Evolutionary conservation across 768 basidiomycete genomes (phyloP).

Genomic region (Tricholoma furcatifolium): DNA sequence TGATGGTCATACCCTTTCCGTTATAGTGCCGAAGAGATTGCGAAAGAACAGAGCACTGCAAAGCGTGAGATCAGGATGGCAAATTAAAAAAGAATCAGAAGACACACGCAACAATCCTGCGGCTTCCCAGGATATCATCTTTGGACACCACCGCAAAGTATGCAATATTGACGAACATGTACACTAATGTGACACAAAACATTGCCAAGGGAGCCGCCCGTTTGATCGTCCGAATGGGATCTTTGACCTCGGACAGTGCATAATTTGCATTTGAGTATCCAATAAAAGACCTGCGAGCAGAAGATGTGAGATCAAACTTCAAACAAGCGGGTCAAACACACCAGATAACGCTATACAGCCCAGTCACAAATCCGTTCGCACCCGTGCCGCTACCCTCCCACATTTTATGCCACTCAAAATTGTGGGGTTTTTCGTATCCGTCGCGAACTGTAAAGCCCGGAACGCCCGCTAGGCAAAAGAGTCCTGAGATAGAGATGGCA

Average conservation of each 20-base stretch:
- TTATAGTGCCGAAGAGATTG: constrained; percentile 62
- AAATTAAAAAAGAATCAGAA: not conserved
- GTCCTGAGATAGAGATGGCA: constrained; percentile 50
- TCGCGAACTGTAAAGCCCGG: constrained; percentile 49
- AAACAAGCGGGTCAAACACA: constrained; percentile 21
- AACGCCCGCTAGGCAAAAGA: constrained; percentile 47
- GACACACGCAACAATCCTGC: constrained; percentile 66
- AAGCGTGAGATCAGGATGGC: not conserved
- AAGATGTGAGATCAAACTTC: not conserved
- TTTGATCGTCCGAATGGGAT: constrained; percentile 72
- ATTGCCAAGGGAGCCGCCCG: constrained; percentile 69
- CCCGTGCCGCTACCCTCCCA: constrained; percentile 63
- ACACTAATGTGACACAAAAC: constrained; percentile 54
- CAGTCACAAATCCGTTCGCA: constrained; percentile 60
- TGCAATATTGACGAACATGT: constrained; percentile 66
- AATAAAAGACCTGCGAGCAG: constrained; percentile 60
- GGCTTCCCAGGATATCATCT: constrained; percentile 62
- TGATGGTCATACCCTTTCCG: constrained; percentile 48
- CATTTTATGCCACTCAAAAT: constrained; percentile 56
- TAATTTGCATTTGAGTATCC: constrained; percentile 79
- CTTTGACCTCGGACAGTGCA: constrained; percentile 65
- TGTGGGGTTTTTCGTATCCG: constrained; percentile 53
- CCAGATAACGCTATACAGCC: constrained; percentile 74
- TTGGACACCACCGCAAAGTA: constrained; percentile 77
- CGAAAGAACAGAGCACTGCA: constrained; percentile 70